Percentiles rank a stretch among this genome's conserved stretches.
Conservation (phyloP, 1,284 basidiomycete genomes). For the Rhodotorula mucilaginosa region DNA sequence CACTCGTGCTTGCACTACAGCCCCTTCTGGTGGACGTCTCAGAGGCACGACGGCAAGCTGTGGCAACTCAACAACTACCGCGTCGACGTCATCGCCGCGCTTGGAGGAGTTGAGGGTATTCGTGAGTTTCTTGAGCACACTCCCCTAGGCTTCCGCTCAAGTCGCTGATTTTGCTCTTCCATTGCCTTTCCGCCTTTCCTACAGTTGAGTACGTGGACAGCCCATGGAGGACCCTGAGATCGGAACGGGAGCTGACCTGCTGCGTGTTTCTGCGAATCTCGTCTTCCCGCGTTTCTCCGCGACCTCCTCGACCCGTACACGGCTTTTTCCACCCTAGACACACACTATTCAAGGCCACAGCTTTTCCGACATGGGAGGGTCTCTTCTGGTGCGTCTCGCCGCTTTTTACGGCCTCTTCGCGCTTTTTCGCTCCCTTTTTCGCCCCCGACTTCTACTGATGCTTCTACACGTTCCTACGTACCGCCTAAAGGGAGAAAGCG, state of each 20-base stretch:
- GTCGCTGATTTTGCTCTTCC: no score
- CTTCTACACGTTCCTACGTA: background rate
- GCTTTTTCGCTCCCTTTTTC: background rate
- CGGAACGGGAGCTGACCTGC: no score
- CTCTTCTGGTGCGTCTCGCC: constrained; percentile 57
- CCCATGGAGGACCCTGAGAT: no score
- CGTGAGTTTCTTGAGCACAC: background rate
- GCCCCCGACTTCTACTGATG: background rate
- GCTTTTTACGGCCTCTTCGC: no score
- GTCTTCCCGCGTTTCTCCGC: no score
- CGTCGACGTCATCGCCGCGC: constrained; percentile 97
- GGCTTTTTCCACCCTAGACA: constrained; percentile 53
- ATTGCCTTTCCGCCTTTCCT: no score
- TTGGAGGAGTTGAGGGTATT: constrained; percentile 96
- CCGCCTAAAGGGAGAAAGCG: no score
- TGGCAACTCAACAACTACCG: constrained; percentile 97
- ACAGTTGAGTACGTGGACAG: no score
- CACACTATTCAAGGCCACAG: constrained; percentile 80
- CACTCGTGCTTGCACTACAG: constrained; percentile 57
- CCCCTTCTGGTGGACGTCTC: constrained; percentile 98
- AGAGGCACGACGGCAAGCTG: constrained; percentile 79
- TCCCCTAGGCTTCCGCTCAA: no score
- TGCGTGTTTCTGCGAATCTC: no score
- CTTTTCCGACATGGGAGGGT: constrained; percentile 55
- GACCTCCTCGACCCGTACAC: background rate